Evolutionary conservation across 1,284 basidiomycete genomes (phyloP).

Genomic region (Gymnopus androsaceus): DNA sequence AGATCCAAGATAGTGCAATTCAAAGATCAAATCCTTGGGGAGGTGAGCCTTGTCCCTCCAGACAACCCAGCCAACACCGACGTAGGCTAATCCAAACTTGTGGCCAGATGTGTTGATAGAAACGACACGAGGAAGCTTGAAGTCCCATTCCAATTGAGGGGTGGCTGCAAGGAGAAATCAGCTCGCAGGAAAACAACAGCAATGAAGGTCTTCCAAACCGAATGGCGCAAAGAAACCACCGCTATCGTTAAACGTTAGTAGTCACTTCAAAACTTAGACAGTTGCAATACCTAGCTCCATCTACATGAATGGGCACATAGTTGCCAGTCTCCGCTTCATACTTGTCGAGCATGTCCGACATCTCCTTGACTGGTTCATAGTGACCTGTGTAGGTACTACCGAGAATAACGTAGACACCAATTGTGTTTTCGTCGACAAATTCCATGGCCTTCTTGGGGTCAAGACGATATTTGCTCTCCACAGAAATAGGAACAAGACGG

Average conservation of each 20-base stretch:
- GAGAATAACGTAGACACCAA: slow-evolving; percentile 79
- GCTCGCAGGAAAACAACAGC: too few relatives aligned
- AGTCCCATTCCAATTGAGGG: slow-evolving; percentile 85
- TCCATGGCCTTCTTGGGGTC: slow-evolving; percentile 86
- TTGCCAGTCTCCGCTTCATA: slow-evolving; percentile 83
- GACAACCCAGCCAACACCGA: slow-evolving; percentile 81
- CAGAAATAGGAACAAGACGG: slow-evolving; percentile 77
- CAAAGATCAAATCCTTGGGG: slow-evolving; percentile 90
- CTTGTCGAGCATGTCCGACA: slow-evolving; percentile 83
- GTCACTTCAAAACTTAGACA: too few relatives aligned
- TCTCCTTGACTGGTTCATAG: slow-evolving; percentile 90
- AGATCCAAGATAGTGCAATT: slow-evolving; percentile 80
- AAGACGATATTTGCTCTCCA: slow-evolving; percentile 79
- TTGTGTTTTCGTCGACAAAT: slow-evolving; percentile 90
- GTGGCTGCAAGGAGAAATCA: too few relatives aligned
- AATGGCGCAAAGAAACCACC: slow-evolving; percentile 89
- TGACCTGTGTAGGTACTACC: slow-evolving; percentile 79
- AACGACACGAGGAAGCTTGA: slow-evolving; percentile 83
- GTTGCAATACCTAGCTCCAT: too few relatives aligned
- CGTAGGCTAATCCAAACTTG: slow-evolving; percentile 81
- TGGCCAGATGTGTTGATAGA: slow-evolving; percentile 89
- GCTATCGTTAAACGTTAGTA: slow-evolving; percentile 34
- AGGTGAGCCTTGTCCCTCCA: slow-evolving; percentile 79
- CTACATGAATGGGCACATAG: slow-evolving; percentile 85
- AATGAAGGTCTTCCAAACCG: too few relatives aligned